Conservation (phyloP, 352 stramenopile genomes). For the Pythium plurisporium region DNA sequence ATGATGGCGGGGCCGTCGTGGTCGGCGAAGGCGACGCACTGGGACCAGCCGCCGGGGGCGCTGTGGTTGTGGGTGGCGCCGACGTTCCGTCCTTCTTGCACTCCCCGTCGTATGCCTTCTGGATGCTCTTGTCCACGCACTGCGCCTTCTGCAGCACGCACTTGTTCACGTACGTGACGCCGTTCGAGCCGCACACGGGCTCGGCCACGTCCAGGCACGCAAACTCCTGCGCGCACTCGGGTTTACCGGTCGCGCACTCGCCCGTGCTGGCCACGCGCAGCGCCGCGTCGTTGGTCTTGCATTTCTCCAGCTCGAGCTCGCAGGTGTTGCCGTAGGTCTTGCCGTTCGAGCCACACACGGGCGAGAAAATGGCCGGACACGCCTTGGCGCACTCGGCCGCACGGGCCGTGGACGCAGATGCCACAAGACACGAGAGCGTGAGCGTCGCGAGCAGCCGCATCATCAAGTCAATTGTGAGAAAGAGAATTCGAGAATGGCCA, state of each 20-base stretch:
- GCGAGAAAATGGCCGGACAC: constrained; percentile 15
- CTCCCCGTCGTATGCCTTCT: neutral
- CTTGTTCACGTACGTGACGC: constrained; percentile 44
- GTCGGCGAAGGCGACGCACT: neutral
- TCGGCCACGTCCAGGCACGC: constrained; percentile 2
- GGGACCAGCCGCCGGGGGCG: neutral
- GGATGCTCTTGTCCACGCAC: constrained; percentile 19
- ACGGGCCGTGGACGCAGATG: neutral
- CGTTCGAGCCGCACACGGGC: constrained; percentile 50
- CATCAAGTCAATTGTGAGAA: neutral
- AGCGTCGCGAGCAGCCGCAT: neutral
- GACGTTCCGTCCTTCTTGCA: neutral
- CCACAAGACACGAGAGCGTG: neutral
- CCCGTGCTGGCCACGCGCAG: constrained; percentile 9
- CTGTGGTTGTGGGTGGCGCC: neutral
- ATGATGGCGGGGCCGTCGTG: neutral
- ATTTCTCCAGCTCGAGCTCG: constrained; percentile 20
- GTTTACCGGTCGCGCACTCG: constrained; percentile 8
- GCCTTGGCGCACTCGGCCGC: constrained; percentile 11
- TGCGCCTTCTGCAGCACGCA: constrained; percentile 37
- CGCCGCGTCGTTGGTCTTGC: constrained; percentile 15
- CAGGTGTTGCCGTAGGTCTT: constrained; percentile 29
- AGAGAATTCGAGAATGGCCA: neutral
- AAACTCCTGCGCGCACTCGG: constrained; percentile 13
- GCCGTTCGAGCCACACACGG: constrained; percentile 25